These are phyloP conservation scores for Rhynchospora breviuscula DNA, from an alignment of 176 grass and related monocot species.

Conservation along the genomic window DNA sequence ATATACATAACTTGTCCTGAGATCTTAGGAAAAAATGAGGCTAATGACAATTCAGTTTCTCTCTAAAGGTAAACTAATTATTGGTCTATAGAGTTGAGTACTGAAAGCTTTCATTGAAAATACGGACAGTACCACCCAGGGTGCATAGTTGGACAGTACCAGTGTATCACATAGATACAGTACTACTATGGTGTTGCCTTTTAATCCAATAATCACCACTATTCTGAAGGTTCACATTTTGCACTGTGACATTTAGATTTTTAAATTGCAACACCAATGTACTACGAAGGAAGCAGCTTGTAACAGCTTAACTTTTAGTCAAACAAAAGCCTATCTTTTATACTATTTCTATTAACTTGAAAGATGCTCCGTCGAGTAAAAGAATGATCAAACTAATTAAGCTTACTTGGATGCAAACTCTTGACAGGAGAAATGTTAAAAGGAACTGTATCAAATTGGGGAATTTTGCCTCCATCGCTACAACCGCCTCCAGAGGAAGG, in stretches of 20 bases:
- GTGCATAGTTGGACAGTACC: not conserved
- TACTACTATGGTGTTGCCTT: not conserved
- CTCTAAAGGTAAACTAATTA: not conserved
- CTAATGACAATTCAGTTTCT: not conserved
- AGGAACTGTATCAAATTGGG: slow-evolving; percentile 38
- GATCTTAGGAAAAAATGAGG: not conserved
- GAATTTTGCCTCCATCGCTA: slow-evolving; percentile 73
- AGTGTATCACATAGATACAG: not conserved
- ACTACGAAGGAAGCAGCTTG: not conserved
- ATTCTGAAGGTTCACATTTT: not conserved
- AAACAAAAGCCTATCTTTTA: not conserved
- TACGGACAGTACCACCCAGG: not conserved
- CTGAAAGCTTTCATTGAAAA: not conserved
- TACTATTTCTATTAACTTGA: not conserved
- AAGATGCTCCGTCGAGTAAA: not conserved
- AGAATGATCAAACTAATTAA: not conserved
- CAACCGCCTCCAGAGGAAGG: no score
- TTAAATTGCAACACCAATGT: no score
- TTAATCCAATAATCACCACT: not conserved
- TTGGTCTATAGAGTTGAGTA: not conserved
- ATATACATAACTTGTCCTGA: not conserved
- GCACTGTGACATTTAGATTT: not conserved
- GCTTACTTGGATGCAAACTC: not conserved
- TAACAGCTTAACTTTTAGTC: not conserved
- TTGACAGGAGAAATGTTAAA: slow-evolving; percentile 40